These are phyloP conservation scores for Telopea speciosissima DNA, from an alignment of 177 flowering plant genomes.

Conservation along the genomic window DNA sequence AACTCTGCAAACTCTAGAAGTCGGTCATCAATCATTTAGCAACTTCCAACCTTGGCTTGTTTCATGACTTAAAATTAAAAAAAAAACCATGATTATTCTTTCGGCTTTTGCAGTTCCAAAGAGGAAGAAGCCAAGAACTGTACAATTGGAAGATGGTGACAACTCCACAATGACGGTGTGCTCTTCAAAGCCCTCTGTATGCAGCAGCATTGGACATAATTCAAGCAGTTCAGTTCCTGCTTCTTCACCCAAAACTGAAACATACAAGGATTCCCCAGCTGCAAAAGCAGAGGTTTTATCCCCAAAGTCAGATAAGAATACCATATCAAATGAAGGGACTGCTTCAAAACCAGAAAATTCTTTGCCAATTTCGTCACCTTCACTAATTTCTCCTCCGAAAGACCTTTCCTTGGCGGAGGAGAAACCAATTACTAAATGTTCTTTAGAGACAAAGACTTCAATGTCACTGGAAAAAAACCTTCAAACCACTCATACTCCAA, in stretches of 20 bases:
- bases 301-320: constrained; percentile 4
- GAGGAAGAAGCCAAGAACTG: constrained; percentile 14
- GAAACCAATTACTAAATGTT: not conserved
- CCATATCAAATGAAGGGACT: not conserved
- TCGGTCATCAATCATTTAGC: no score
- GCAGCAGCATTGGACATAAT: not conserved
- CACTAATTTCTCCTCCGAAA: not conserved
- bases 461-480: constrained; percentile 2
- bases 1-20: no score
- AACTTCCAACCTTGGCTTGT: no score
- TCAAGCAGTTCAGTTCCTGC: constrained; percentile 5
- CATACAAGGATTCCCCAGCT: not conserved
- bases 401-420: constrained; percentile 1
- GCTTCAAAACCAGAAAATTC: not conserved
- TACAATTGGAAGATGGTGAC: constrained; percentile 4
- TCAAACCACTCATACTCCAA: not conserved
- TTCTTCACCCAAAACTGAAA: constrained; percentile 6
- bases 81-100: no score
- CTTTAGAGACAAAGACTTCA: not conserved
- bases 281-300: constrained; percentile 5
- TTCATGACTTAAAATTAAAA: no score
- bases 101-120: constrained; percentile 15
- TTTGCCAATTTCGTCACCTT: constrained; percentile 4
- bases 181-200: constrained; percentile 8
- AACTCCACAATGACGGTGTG: constrained; percentile 2